Evolutionary conservation across 108 stramenopile species (phyloP), one percentile per base, ranked within the genome.

Genomic region (Skeletonema marinoi): DNA sequence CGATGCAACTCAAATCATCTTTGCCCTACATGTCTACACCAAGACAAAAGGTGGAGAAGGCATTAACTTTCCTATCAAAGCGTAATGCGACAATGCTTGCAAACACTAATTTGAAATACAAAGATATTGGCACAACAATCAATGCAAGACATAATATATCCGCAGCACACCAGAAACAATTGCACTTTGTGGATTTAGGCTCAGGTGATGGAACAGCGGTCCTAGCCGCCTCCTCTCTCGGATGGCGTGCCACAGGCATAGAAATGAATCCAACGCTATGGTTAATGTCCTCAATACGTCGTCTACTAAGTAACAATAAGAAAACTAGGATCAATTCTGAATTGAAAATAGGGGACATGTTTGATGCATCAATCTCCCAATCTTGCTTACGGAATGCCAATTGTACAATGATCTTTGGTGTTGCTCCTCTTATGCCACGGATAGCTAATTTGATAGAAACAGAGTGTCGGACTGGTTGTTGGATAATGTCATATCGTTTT

Each of bases 1-100:
- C 85, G 6, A 81, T 77, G 70, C 84, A 80, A 68, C 63, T 84
- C 12, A 73, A 82, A 25, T 87, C 87, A 12, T 70, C 71, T 31
- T 68, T 90, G 42, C 93, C 93, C 2, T 93, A 89, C 82, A 93
- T 93, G 93, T 87, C 90, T 19, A 91, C 93, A 50, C 93, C 93
- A 1, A 65, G 77, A n/a, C 60, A 65, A n/a, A 93, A 93, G 72
- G 68, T 93, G 0, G 82, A 82, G 51, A 63, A 62, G 35, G 93
- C 93, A 19, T 59, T 93, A 32, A 41, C 81, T 35, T 78, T 74
- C 60, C 66, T 88, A 35, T 82, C 74, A 21, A 32, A 56, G 17
- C 62, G 71, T 25, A 19, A 33, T 21, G 35, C 31, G 16, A 65
- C 8, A 33, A 59, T 35, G 16, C 78, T 25, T 33, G 61, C 70